Evolutionary conservation across 306 rosid genomes (phyloP), one percentile per base, ranked within the genome.

Genomic region (Prunus campanulata): DNA sequence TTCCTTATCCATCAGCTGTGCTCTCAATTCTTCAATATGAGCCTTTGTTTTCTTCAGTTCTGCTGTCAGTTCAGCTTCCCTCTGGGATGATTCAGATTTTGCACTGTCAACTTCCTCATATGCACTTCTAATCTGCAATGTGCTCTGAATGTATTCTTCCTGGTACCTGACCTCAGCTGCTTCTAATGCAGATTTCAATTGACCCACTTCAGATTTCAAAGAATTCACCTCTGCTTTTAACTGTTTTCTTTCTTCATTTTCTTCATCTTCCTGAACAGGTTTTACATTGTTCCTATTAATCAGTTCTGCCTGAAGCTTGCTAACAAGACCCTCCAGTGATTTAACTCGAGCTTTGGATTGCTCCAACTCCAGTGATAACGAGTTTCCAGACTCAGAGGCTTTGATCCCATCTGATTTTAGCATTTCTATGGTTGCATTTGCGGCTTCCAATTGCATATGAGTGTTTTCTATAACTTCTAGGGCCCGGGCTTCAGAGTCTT

Each of bases 71-170:
- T 84, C 91, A 79, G 84, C 82, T 77, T 91, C 91, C 81, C 71
- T 85, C 71, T 71, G 70, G 76, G 39, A 30, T n/a, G 89, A 81
- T 62, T 91, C 97, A 13, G 88, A 86, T 83, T 90, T 90, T 5
- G 81, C 67, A 48, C 19, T 81, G 76, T 92, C 97, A 44, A 90
- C 69, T 64, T 87, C 89, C 67, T 94, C 97, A 67, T 82, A 92
- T 46, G 93, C 94, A 74, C 81, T 87, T 79, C 95, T 80, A 66
- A 87, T 87, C 87, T 94, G 95, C 88, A 94, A 75, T 5, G 98
- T 86, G 87, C 90, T 85, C 55, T 82, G 97, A 74, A 91, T 88
- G 61, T 85, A 87, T 83, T 94, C 98, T 70, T 94, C 93, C 74
- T 94, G 96, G 88, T 87, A 90, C 73, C 91, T 80, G 42, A 71